A percentile compares a stretch with the other conserved stretches of the same genome.
Conservation (phyloP, 495 filamentous ascomycete genomes). For the Thermothielavioides terrestris region DNA sequence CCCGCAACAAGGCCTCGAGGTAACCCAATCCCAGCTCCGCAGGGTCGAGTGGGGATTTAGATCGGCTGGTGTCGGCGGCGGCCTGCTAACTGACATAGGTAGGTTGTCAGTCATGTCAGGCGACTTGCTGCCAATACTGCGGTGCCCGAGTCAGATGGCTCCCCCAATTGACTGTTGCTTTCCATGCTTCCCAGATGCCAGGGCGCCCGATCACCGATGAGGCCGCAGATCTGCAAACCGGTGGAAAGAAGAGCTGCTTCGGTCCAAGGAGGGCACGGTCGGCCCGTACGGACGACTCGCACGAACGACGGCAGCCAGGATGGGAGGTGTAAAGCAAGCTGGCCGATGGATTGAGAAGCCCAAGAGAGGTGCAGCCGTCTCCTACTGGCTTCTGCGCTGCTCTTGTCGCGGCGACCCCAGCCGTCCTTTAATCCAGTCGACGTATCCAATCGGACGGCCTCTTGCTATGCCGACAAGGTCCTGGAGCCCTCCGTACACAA, state of each 20-base stretch:
- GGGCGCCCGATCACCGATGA: too few species aligned
- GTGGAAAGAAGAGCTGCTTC: too few species aligned
- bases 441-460: slow-evolving; percentile 62
- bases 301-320: too few species aligned
- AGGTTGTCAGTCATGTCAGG: background rate
- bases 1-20: background rate
- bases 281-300: too few species aligned
- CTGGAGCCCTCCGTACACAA: slow-evolving; percentile 73
- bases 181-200: too few species aligned
- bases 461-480: slow-evolving; percentile 44
- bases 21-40: background rate
- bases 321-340: too few species aligned
- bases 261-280: too few species aligned
- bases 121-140: background rate
- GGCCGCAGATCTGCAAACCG: too few species aligned
- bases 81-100: background rate
- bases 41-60: background rate
- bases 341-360: background rate
- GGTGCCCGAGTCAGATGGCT: too few species aligned
- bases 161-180: too few species aligned
- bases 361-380: slow-evolving; percentile 57
- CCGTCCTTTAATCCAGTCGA: slow-evolving; percentile 52
- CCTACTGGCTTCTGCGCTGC: background rate
- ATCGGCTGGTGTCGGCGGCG: slow-evolving; percentile 7
- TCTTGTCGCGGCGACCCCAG: slow-evolving; percentile 7